phyloP scores from a whole-genome alignment of 1,139 yeast species.

The Sporopachydermia cereana region DNA sequence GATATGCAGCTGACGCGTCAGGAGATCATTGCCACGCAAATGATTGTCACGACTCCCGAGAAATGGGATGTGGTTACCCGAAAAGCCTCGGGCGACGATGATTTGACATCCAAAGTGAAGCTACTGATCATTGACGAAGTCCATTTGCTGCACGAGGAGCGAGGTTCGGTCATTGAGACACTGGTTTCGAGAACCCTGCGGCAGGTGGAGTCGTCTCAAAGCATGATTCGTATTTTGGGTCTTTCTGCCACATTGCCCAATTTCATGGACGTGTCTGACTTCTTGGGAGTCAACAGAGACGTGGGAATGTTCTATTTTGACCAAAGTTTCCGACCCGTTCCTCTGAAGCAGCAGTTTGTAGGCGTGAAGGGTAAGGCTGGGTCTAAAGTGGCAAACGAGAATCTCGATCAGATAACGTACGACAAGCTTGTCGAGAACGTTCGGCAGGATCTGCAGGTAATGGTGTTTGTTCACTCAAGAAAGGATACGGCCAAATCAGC shows the following conservation, averaged over 20 bases:
- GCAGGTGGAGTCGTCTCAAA: slow-evolving; percentile 88
- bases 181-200: slow-evolving; percentile 90
- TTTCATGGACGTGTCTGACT: slow-evolving; percentile 89
- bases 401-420: slow-evolving; percentile 66
- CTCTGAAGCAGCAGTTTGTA: slow-evolving; percentile 73
- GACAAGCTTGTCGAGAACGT: slow-evolving; percentile 64
- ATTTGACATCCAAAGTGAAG: slow-evolving; percentile 74
- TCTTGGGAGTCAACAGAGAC: slow-evolving; percentile 79
- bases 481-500: slow-evolving; percentile 87
- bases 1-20: slow-evolving; percentile 88
- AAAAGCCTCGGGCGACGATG: slow-evolving; percentile 76
- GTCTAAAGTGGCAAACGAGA: slow-evolving; percentile 58
- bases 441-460: slow-evolving; percentile 70
- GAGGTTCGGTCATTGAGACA: slow-evolving; percentile 96
- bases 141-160: slow-evolving; percentile 89
- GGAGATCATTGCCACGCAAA: slow-evolving; percentile 76
- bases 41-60: slow-evolving; percentile 94
- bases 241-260: slow-evolving; percentile 94
- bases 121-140: slow-evolving; percentile 90
- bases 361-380: slow-evolving; percentile 88
- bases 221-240: slow-evolving; percentile 93
- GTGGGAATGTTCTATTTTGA: slow-evolving; percentile 93
- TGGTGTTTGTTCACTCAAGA: slow-evolving; percentile 95
- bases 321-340: slow-evolving; percentile 88
- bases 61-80: slow-evolving; percentile 99